Evolutionary conservation across 2,329 filamentous ascomycete species (phyloP), one percentile per base, ranked within the genome.

Genomic region (Mariannaea sp.): DNA sequence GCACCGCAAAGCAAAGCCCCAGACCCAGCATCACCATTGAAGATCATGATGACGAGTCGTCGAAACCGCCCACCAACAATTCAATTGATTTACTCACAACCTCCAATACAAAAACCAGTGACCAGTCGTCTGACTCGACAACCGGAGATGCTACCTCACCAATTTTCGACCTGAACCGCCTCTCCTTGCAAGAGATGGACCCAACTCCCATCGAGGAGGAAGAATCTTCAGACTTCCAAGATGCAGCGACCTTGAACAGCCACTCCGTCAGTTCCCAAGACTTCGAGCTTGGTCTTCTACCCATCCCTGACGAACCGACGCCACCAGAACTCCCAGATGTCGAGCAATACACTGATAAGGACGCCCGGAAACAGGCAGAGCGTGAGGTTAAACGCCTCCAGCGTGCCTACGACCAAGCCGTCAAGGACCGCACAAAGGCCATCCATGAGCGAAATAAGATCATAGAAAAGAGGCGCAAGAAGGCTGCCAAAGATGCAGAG

Each of bases 401-500:
- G 26, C 89, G 89, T 65, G 77, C 77, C 7, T 88, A 90, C 66
- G 80, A 87, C 22, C 79, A 83, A 64, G 82, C 84, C 9, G 70
- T 89, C 55, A 90, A 89, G 69, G 80, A 85, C 54, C 84, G 84
- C 29, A 81, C 85, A 32, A 87, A 82, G 61, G 80, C 81, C 8
- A 75, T 90, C 42, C 80, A 80, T 41, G 84, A 88, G 52, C 80
- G 84, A 6, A 75, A 81, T 29, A 88, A 87, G 66, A 71, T 85
- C 2, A 67, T 82, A 14, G 77, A 83, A 57, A 83, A 83, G 68
- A 75, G 76, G 12, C 76, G 71, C 44, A 79, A 75, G 55, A 69
- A 74, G 26, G 72, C 71, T 2, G 68, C 75, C 45, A 73, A 74
- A 59, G 69, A 73, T 43, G 71, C 71, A 53, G 68, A 74, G 38